Percentiles rank a stretch among this genome's conserved stretches.
Evolutionary conservation across 768 basidiomycete genomes (phyloP).

Genomic region (Leccinum disarticulatum): DNA sequence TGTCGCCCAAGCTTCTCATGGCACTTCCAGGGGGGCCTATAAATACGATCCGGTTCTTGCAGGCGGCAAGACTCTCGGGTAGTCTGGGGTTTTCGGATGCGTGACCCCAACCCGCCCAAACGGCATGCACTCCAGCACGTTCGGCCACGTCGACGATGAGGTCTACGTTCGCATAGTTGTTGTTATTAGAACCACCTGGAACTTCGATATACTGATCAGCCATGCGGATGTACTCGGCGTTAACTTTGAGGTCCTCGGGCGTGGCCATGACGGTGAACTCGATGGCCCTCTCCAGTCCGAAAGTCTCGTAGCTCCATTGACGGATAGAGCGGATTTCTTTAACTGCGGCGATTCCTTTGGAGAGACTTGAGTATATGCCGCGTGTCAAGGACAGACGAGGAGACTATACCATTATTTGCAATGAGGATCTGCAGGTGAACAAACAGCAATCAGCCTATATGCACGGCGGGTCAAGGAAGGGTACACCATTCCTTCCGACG

Average conservation of each 20-base stretch:
- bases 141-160: constrained; percentile 98
- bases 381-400: constrained; percentile 3
- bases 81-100: constrained; percentile 98
- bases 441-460: constrained; percentile 9
- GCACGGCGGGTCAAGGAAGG: background rate
- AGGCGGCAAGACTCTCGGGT: constrained; percentile 89
- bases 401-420: constrained; percentile 83
- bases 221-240: constrained; percentile 99
- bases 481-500: background rate
- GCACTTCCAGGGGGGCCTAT: constrained; percentile 98
- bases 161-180: constrained; percentile 99
- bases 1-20: constrained; percentile 98
- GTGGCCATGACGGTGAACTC: constrained; percentile 99
- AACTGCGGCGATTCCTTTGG: constrained; percentile 93
- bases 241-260: constrained; percentile 97
- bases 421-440: constrained; percentile 75
- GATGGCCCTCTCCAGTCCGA: constrained; percentile 92
- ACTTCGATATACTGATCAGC: constrained; percentile 99
- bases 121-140: constrained; percentile 95
- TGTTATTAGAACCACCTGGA: constrained; percentile 97
- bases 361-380: constrained; percentile 22
- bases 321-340: constrained; percentile 99
- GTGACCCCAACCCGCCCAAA: constrained; percentile 99
- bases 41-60: constrained; percentile 96
- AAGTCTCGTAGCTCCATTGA: constrained; percentile 99